Evolutionary conservation across 1,284 basidiomycete genomes (phyloP).

Genomic region (Pseudozyma hubeiensis): DNA sequence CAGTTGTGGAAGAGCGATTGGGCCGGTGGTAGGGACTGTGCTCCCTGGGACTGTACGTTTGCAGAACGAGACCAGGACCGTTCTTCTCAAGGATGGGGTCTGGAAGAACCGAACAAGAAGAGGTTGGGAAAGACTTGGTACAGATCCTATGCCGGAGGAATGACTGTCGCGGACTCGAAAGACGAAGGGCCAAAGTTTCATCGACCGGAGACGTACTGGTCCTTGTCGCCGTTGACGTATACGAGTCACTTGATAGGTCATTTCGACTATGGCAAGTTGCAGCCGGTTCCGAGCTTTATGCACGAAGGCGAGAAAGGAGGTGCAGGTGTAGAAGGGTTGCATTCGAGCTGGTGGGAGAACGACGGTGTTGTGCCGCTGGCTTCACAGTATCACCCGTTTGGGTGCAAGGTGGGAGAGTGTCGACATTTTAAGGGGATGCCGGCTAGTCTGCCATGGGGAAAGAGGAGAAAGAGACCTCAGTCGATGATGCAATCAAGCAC

Average conservation of each 20-base stretch:
- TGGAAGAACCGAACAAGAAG: not conserved
- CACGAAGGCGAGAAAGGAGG: not conserved
- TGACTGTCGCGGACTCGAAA: constrained; percentile 23
- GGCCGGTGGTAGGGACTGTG: constrained; percentile 51
- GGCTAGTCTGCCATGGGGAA: constrained; percentile 12
- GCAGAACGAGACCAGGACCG: constrained; percentile 27
- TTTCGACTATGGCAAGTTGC: constrained; percentile 34
- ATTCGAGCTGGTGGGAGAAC: constrained; percentile 43
- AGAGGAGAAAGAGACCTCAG: constrained; percentile 12
- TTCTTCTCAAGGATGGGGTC: constrained; percentile 22
- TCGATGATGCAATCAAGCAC: constrained; percentile 4
- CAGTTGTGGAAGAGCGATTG: constrained; percentile 51
- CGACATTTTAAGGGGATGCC: constrained; percentile 34
- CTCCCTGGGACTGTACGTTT: constrained; percentile 58
- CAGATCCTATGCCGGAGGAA: constrained; percentile 42
- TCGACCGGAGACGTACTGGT: constrained; percentile 30
- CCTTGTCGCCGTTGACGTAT: constrained; percentile 32
- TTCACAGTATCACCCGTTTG: constrained; percentile 50
- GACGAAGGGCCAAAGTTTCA: constrained; percentile 5
- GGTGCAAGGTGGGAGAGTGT: constrained; percentile 26
- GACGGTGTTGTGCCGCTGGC: constrained; percentile 56
- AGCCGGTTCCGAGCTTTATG: constrained; percentile 18
- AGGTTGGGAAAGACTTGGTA: constrained; percentile 38
- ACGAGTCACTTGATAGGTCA: constrained; percentile 30
- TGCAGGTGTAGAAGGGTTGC: not conserved